These are phyloP conservation scores for Eimeria praecox DNA, from an alignment of 169 alveolate genomes.

Conservation along the genomic window DNA sequence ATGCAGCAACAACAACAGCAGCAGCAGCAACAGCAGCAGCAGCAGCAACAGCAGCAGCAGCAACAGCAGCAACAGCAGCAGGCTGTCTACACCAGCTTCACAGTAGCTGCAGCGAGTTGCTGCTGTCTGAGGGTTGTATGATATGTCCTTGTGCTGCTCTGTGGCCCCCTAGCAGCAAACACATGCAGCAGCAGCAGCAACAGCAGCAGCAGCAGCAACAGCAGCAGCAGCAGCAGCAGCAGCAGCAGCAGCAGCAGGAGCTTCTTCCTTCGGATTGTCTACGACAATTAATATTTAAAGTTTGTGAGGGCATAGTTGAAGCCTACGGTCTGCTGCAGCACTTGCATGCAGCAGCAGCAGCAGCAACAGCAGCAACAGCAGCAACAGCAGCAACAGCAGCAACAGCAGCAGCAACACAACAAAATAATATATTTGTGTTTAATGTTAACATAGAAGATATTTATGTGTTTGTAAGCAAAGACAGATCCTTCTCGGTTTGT, in stretches of 20 bases:
- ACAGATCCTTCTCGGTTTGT: not conserved
- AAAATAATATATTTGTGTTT: too few species aligned
- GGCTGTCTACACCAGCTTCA: not conserved
- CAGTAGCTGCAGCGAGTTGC: constrained; percentile 14
- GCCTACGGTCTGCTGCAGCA: constrained; percentile 39
- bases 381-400: not conserved
- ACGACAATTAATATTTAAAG: not conserved
- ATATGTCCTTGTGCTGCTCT: not conserved
- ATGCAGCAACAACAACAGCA: not conserved
- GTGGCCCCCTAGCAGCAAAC: constrained; percentile 13
- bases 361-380: not conserved
- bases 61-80: not conserved
- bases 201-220: not conserved
- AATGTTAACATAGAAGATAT: not conserved
- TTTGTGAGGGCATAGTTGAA: not conserved
- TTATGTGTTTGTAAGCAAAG: not conserved
- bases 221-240: constrained; percentile 33
- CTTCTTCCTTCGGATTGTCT: not conserved
- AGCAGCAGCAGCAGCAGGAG: not conserved
- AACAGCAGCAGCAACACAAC: not conserved
- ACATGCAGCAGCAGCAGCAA: not conserved
- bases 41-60: constrained; percentile 20
- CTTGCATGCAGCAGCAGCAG: constrained; percentile 54
- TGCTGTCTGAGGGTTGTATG: not conserved
- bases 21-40: too few species aligned